phyloP scores from a whole-genome alignment of 148 eudicot genomes.

The Rhododendron williamsianum region DNA sequence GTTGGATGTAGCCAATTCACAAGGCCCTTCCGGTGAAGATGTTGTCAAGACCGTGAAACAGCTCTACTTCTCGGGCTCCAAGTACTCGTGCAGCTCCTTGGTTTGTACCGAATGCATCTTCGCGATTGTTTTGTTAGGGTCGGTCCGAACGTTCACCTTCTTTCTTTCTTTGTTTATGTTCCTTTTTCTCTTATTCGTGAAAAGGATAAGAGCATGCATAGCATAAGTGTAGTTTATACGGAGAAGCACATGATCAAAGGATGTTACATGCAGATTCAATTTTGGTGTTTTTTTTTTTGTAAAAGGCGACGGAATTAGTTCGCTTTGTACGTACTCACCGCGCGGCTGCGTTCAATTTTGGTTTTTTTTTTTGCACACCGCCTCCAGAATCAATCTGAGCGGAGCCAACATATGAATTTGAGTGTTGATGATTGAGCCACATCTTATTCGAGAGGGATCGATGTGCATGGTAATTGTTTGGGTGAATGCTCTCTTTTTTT shows the following conservation, averaged over 20 bases:
- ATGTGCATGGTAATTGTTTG: background rate
- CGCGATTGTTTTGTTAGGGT: background rate
- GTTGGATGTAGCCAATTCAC: background rate
- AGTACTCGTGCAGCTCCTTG: background rate
- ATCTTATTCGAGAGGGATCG: background rate
- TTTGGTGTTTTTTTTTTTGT: background rate
- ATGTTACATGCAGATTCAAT: background rate
- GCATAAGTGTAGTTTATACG: background rate
- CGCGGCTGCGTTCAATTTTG: no score
- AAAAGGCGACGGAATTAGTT: no score
- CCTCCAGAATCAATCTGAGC: background rate
- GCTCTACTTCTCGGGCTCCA: background rate
- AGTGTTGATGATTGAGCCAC: background rate
- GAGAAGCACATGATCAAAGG: background rate
- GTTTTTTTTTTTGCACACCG: background rate
- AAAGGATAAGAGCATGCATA: background rate
- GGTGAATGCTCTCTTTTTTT: background rate
- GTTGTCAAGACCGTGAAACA: background rate
- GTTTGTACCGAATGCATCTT: background rate
- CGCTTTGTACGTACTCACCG: no score
- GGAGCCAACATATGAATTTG: background rate
- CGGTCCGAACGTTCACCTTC: background rate
- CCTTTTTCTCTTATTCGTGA: background rate
- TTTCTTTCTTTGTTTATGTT: background rate
- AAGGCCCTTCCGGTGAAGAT: background rate